phyloP scores from a whole-genome alignment of 768 basidiomycete genomes.

The Termitomyces bulborhizus region DNA sequence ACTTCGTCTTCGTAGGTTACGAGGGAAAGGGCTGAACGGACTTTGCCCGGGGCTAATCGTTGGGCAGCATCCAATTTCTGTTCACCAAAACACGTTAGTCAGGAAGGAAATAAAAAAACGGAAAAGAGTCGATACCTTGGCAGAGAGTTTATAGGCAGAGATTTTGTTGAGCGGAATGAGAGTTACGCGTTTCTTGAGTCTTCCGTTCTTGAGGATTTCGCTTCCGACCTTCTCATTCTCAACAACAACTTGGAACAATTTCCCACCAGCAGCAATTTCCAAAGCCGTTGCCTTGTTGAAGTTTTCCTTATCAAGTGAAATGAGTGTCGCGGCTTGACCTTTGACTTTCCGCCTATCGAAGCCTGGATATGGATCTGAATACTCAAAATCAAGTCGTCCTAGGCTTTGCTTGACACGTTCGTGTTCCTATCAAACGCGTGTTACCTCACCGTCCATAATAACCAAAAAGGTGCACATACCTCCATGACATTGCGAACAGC shows the following conservation, averaged over 20 bases:
- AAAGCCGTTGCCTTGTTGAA: slow-evolving; percentile 82
- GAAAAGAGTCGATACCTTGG: slow-evolving; percentile 31
- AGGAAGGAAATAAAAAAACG: background rate
- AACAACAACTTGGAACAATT: slow-evolving; percentile 91
- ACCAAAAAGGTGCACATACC: slow-evolving; percentile 32
- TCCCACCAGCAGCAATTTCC: slow-evolving; percentile 87
- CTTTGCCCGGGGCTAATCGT: slow-evolving; percentile 71
- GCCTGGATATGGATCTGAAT: slow-evolving; percentile 63
- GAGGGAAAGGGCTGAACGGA: slow-evolving; percentile 81
- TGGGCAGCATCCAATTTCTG: slow-evolving; percentile 78
- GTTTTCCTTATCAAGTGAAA: slow-evolving; percentile 64
- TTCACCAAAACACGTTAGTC: background rate
- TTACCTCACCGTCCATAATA: slow-evolving; percentile 5
- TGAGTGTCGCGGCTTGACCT: slow-evolving; percentile 87
- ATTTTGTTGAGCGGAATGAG: slow-evolving; percentile 95
- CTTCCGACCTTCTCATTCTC: slow-evolving; percentile 87
- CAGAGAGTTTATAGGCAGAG: slow-evolving; percentile 42
- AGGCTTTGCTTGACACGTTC: slow-evolving; percentile 64
- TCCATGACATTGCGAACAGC: slow-evolving; percentile 55
- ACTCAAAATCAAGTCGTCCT: slow-evolving; percentile 77
- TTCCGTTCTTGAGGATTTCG: slow-evolving; percentile 66
- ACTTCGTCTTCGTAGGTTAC: slow-evolving; percentile 81
- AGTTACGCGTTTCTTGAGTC: slow-evolving; percentile 82
- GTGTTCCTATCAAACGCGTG: slow-evolving; percentile 40
- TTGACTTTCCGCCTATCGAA: slow-evolving; percentile 88